Evolutionary conservation across 306 rosid species (phyloP).

Genomic region (Oemleria cerasiformis): DNA sequence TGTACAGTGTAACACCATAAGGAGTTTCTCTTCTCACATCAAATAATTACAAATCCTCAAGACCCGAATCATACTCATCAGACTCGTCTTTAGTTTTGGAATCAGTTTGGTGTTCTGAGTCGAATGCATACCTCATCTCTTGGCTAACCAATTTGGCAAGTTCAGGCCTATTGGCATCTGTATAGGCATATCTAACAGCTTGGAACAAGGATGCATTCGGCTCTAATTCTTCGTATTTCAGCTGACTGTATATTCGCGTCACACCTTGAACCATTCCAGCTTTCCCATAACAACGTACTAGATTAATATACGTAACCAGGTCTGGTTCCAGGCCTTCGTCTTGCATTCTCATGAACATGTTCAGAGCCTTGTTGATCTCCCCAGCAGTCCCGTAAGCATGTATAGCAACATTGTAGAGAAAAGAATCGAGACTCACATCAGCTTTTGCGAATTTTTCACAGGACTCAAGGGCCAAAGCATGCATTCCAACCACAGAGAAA

Average conservation of each 20-base stretch:
- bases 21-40: constrained; percentile 11
- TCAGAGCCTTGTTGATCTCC: constrained; percentile 59
- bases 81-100: constrained; percentile 32
- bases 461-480: constrained; percentile 60
- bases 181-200: constrained; percentile 66
- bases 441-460: constrained; percentile 49
- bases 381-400: constrained; percentile 67
- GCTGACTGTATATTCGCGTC: constrained; percentile 61
- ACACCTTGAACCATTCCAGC: constrained; percentile 87
- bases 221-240: constrained; percentile 60
- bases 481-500: constrained; percentile 77
- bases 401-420: constrained; percentile 64
- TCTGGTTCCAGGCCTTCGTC: constrained; percentile 65
- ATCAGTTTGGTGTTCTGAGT: constrained; percentile 26
- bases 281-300: constrained; percentile 74
- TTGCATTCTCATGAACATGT: constrained; percentile 73
- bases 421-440: constrained; percentile 52
- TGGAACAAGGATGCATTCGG: constrained; percentile 57
- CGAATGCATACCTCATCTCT: constrained; percentile 47
- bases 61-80: constrained; percentile 25
- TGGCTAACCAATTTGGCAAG: constrained; percentile 55
- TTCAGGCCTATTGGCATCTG: constrained; percentile 55
- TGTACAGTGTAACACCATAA: constrained; percentile 27
- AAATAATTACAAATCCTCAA: constrained; percentile 23
- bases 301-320: constrained; percentile 57